Evolutionary conservation across 495 filamentous ascomycete genomes (phyloP), one percentile per base, ranked within the genome.

Genomic region (Neurospora tetraspora): DNA sequence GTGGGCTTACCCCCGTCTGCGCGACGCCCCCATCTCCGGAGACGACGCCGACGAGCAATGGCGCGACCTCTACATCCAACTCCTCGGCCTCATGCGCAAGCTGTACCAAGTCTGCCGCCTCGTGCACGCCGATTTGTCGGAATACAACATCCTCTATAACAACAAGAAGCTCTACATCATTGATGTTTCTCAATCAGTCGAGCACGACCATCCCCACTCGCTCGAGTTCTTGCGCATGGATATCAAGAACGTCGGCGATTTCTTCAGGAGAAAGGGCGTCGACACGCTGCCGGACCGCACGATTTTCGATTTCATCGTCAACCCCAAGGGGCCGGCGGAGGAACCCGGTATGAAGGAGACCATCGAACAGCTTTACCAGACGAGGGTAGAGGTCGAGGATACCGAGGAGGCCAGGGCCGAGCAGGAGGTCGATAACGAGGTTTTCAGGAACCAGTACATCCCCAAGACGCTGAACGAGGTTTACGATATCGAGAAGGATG

Each of bases 221-320:
- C 85, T 96, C 23, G 94, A 98, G 79, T 98, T 99, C 80, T 83
- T 98, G 73, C 89, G 94, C 23, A 98, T 97, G 93, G 96, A 99
- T 80, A 92, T 98, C 81, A 98, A 97, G 85, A 99, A 99, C 77
- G 88, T 96, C 3, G 90, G 87, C 59, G 93, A 96, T 78, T 99
- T 96, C 83, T 99, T 99, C 87, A 82, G 89, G 69, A 87, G 92
- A 4, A 91, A 96, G 77, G 92, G 90, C 68, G 93, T 98, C 3
- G 88, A 94, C 73, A 90, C 87, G 0, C 83, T 98, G 11, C 78
- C 89, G 4, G 94, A 98, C 76, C 88, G 89, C 31, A 81, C 85
- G 1, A 81, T 93, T 9, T 98, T 96, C 82, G 86, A 90, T 68
- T 98, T 97, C 80, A 89, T 97, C 74, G 91, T 89, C 2, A 82